These are phyloP conservation scores for Penicillium waksmanii DNA, from an alignment of 495 filamentous ascomycete species.

Conservation along the genomic window DNA sequence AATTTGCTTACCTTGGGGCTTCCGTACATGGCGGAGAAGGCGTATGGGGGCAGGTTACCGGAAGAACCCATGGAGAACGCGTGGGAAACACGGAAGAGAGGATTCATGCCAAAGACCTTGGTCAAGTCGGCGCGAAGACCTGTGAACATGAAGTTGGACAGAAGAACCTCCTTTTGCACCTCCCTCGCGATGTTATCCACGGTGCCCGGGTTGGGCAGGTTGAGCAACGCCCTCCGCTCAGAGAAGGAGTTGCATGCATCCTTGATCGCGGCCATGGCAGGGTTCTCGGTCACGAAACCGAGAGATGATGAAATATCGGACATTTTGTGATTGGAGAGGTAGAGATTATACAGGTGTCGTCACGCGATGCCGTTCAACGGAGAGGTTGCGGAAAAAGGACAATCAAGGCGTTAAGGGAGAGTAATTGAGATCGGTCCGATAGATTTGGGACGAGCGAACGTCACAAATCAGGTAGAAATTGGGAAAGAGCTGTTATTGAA, in stretches of 20 bases:
- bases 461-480: slow-evolving; percentile 17
- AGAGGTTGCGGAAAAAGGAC: slow-evolving; percentile 16
- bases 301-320: slow-evolving; percentile 56
- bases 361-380: slow-evolving; percentile 32
- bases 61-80: slow-evolving; percentile 90
- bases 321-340: slow-evolving; percentile 38
- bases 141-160: slow-evolving; percentile 93
- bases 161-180: slow-evolving; percentile 91
- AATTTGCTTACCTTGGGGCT: slow-evolving; percentile 75
- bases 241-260: slow-evolving; percentile 84
- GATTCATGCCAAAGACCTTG: slow-evolving; percentile 89
- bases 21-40: slow-evolving; percentile 90
- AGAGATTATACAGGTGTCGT: slow-evolving; percentile 29
- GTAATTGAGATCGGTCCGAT: slow-evolving; percentile 40
- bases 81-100: slow-evolving; percentile 96
- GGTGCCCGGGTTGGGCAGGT: slow-evolving; percentile 87
- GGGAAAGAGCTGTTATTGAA: slow-evolving; percentile 27
- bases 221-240: slow-evolving; percentile 82
- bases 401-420: slow-evolving; percentile 24
- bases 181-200: slow-evolving; percentile 90
- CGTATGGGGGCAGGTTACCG: slow-evolving; percentile 82
- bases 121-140: slow-evolving; percentile 94
- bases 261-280: slow-evolving; percentile 66
- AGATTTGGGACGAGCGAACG: slow-evolving; percentile 34
- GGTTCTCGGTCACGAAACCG: slow-evolving; percentile 72